These are phyloP conservation scores for Erysimum cheiri DNA, from an alignment of 441 rosid species.

Conservation along the genomic window DNA sequence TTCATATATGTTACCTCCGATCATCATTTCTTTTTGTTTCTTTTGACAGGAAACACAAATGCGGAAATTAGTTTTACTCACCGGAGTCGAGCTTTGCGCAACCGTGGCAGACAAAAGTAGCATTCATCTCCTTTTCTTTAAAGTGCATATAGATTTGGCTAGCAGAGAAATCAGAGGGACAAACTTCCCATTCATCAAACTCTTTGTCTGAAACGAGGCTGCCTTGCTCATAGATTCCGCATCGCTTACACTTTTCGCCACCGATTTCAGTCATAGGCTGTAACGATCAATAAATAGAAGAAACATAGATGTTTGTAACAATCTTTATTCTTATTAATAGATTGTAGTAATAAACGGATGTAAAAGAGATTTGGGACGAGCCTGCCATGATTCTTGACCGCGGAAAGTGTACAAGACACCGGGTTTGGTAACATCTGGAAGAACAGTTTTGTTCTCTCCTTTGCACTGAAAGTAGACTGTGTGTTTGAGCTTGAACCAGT, in stretches of 20 bases:
- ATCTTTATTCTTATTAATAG: neutral
- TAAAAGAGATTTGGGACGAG: constrained; percentile 14
- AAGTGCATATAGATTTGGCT: constrained; percentile 58
- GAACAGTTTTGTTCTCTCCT: constrained; percentile 64
- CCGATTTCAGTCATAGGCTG: constrained; percentile 76
- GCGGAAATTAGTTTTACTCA: constrained; percentile 39
- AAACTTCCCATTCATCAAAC: constrained; percentile 89
- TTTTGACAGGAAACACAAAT: constrained; percentile 22
- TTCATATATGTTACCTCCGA: constrained; percentile 15
- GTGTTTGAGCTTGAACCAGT: constrained; percentile 64
- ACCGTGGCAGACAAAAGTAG: constrained; percentile 66
- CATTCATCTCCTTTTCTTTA: constrained; percentile 66
- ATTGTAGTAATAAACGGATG: neutral
- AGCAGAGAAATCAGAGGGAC: constrained; percentile 73
- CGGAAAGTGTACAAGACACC: constrained; percentile 57
- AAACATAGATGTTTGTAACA: constrained; percentile 9
- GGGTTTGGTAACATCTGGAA: constrained; percentile 71
- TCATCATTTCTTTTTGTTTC: constrained; percentile 12
- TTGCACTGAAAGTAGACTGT: constrained; percentile 79
- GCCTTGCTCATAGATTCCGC: constrained; percentile 85
- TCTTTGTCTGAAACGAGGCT: constrained; percentile 62
- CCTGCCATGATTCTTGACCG: constrained; percentile 97
- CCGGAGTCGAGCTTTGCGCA: constrained; percentile 54
- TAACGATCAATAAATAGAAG: constrained; percentile 8
- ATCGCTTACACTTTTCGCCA: constrained; percentile 80